phyloP scores from a whole-genome alignment of 768 basidiomycete genomes.

The Auricularia cornea region DNA sequence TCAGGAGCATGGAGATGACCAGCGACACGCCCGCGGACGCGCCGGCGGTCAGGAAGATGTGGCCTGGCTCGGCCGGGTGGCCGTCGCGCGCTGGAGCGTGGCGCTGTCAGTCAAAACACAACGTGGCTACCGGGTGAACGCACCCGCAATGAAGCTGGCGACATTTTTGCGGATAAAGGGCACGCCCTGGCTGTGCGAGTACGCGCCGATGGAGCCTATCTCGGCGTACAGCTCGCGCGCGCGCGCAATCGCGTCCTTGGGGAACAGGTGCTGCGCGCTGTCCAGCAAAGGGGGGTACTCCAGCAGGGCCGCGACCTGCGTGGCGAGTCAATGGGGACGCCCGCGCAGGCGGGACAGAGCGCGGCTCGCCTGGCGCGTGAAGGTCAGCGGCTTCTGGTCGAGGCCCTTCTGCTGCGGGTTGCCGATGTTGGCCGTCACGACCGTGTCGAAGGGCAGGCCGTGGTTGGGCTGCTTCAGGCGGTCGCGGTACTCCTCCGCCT shows the following conservation, averaged over 20 bases:
- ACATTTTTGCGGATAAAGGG: constrained; percentile 81
- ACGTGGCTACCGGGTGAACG: constrained; percentile 14
- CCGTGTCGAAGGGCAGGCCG: constrained; percentile 72
- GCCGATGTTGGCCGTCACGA: constrained; percentile 95
- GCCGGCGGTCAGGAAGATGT: constrained; percentile 92
- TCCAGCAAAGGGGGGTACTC: constrained; percentile 85
- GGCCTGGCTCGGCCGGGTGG: constrained; percentile 66
- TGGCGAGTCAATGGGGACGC: neutral
- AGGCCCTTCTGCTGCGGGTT: constrained; percentile 96
- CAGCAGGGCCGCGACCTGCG: constrained; percentile 77
- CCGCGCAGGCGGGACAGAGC: neutral
- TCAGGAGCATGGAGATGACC: constrained; percentile 71
- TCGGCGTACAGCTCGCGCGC: constrained; percentile 73
- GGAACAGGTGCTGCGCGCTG: constrained; percentile 71
- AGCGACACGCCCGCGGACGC: constrained; percentile 93
- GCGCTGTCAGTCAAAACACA: neutral
- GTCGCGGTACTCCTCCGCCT: constrained; percentile 75
- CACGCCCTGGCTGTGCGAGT: constrained; percentile 92
- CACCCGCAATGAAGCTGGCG: constrained; percentile 83
- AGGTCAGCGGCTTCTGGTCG: constrained; percentile 89
- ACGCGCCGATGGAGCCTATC: constrained; percentile 91
- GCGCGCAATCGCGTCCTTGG: constrained; percentile 74
- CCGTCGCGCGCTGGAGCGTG: constrained; percentile 71
- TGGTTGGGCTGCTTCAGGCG: constrained; percentile 50
- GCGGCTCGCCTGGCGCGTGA: constrained; percentile 75